These are phyloP conservation scores for Phtheirospermum japonicum DNA, from an alignment of 257 asterid species.

Conservation along the genomic window DNA sequence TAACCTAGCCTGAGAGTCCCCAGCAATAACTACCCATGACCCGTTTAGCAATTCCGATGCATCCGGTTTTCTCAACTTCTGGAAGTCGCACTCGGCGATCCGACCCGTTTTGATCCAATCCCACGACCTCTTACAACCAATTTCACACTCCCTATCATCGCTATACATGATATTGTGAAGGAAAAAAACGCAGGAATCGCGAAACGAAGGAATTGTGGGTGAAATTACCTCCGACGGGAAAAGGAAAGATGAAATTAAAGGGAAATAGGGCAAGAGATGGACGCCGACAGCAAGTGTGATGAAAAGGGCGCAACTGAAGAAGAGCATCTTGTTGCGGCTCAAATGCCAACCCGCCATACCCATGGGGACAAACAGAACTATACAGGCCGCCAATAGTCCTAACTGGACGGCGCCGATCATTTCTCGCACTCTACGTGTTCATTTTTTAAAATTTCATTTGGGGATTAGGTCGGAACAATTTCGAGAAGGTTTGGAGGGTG, in stretches of 20 bases:
- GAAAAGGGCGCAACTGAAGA: conserved; percentile 95
- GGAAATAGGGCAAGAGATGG: conserved; percentile 84
- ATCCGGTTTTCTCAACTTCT: conserved; percentile 57
- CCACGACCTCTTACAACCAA: conserved; percentile 51
- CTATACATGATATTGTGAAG: conserved; percentile 51
- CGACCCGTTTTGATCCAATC: conserved; percentile 52
- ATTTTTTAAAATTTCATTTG: conserved; percentile 26
- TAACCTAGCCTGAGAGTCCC: conserved; percentile 90
- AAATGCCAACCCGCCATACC: too few species aligned
- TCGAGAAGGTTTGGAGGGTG: neutral
- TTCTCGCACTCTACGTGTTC: conserved; percentile 26
- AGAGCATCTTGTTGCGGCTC: conserved; percentile 92
- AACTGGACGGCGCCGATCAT: too few species aligned
- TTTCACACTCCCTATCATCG: conserved; percentile 33
- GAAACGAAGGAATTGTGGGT: conserved; percentile 31
- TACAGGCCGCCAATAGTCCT: too few species aligned
- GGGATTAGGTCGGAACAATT: conserved; percentile 27
- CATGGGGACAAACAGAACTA: too few species aligned
- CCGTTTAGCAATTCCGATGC: conserved; percentile 85
- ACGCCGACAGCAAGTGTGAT: conserved; percentile 95
- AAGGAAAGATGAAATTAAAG: conserved; percentile 49
- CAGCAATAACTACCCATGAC: conserved; percentile 88
- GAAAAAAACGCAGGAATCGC: conserved; percentile 59
- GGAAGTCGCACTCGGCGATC: conserved; percentile 67
- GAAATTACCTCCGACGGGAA: conserved; percentile 39